Percentiles rank a stretch among this genome's conserved stretches.
Evolutionary conservation across 2,329 filamentous ascomycete species (phyloP).

Genomic region (Pochonia chlamydosporia): DNA sequence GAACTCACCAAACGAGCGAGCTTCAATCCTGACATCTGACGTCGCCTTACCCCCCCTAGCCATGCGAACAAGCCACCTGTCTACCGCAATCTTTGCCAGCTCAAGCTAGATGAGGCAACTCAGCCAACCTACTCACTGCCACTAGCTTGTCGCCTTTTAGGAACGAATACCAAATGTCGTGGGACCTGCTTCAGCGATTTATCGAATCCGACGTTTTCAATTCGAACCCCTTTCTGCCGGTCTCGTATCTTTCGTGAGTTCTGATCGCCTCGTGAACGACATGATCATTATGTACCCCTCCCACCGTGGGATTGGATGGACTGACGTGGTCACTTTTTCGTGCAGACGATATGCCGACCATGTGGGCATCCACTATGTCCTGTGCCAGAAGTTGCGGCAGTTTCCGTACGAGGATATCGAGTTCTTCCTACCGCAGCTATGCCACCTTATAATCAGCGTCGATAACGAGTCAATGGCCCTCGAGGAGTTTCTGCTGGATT

Average conservation of each 20-base stretch:
- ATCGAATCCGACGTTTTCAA: constrained; percentile 93
- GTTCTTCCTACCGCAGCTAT: constrained; percentile 85
- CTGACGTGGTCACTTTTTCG: not conserved
- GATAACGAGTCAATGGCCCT: constrained; percentile 89
- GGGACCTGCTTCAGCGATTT: constrained; percentile 85
- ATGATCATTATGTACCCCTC: not conserved
- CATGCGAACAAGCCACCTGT: constrained; percentile 16
- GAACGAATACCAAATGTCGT: constrained; percentile 53
- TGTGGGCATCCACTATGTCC: constrained; percentile 83
- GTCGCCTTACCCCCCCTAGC: constrained; percentile 7
- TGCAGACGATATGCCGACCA: constrained; percentile 79
- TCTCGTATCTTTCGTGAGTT: constrained; percentile 81
- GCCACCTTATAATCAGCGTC: constrained; percentile 80
- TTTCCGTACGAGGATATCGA: constrained; percentile 90
- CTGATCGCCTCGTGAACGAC: not conserved
- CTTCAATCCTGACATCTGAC: not conserved
- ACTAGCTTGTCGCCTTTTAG: constrained; percentile 5
- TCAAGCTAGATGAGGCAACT: constrained; percentile 17
- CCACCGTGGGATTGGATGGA: not conserved
- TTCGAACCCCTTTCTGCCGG: constrained; percentile 80
- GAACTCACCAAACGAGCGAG: not conserved
- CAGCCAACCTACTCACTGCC: constrained; percentile 7
- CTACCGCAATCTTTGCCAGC: constrained; percentile 9
- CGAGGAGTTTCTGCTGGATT: constrained; percentile 79
- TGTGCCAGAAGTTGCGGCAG: constrained; percentile 82